Percentiles rank a stretch among this genome's conserved stretches.
These are phyloP conservation scores for Annona cherimola DNA, from an alignment of 164 flowering plant genomes.

Conservation along the genomic window DNA sequence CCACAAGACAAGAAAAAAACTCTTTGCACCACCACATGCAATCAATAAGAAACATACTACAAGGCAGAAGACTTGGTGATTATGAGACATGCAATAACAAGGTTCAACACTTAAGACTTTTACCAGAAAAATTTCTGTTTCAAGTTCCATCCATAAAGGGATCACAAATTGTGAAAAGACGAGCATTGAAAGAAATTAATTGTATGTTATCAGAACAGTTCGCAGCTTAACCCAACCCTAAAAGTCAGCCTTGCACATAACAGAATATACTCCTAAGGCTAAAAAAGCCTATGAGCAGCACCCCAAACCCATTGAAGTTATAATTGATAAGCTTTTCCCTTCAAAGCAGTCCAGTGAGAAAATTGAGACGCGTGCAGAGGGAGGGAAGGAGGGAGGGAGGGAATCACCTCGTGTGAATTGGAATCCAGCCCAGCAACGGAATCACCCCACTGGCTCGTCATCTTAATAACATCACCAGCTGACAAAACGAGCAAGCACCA, in stretches of 20 bases:
- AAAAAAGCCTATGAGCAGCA: not conserved
- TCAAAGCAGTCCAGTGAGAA: too few species aligned
- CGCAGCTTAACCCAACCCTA: not conserved
- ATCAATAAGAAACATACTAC: too few species aligned
- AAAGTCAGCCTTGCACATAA: not conserved
- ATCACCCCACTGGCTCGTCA: slow-evolving; percentile 9
- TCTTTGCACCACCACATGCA: too few species aligned
- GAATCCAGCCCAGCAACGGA: slow-evolving; percentile 7
- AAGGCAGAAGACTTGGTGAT: too few species aligned
- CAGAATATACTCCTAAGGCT: not conserved
- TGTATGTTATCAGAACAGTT: too few species aligned
- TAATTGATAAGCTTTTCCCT: too few species aligned
- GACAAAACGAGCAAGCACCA: not conserved
- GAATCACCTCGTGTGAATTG: slow-evolving; percentile 5
- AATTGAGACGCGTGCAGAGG: not conserved
- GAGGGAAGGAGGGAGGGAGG: not conserved
- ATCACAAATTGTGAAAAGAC: not conserved
- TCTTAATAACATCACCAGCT: slow-evolving; percentile 3
- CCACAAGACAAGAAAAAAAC: not conserved
- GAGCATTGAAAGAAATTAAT: not conserved
- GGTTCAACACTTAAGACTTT: not conserved
- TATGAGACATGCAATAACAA: too few species aligned
- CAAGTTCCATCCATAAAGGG: not conserved
- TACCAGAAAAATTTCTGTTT: not conserved
- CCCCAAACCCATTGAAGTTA: not conserved